Evolutionary conservation across 2,329 filamentous ascomycete species (phyloP), one percentile per base, ranked within the genome.

Genomic region (Diaporthe velutina): DNA sequence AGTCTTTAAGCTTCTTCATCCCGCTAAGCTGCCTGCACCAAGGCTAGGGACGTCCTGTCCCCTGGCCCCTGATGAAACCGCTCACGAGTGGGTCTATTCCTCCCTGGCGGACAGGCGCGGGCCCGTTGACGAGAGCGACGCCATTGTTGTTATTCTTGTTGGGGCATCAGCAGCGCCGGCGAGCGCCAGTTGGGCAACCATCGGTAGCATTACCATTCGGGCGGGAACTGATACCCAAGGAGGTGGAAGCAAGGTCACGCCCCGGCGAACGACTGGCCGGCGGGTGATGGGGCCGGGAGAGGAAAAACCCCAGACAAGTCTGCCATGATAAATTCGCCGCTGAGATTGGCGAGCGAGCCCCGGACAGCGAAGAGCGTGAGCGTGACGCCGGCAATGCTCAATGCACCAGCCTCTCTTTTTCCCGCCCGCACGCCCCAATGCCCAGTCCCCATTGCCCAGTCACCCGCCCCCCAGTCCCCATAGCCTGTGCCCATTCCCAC

Each of bases 31-130:
- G 61, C 45, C 42, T 67, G 64, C 48, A 38, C 64, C 57, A 25
- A 54, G 57, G 57, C 70, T 64, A 64, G 70, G 70, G 45, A 33
- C 35, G 58, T 54, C 57, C 57, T 35, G 45, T 60, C 10, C 60
- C 48, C 38, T 45, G 45, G 22, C 68, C 68, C 75, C 61, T 76
- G 75, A 66, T 76, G 75, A 76, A 76, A 76, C 75, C 68, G 73
- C 75, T 52, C 52, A 71, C 55, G 54, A 22, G 70, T 60, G 70
- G 70, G 70, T 71, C 50, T 35, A 30, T 50, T 35, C 42, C 40
- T 61, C 42, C 40, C 40, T 50, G 38, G 70, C 64, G 64, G 48
- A 38, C 48, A 54, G 64, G 33, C 64, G 33, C 64, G 64, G 64
- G 48, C 33, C 48, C 48, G 48, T 28, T 22, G 35, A 42, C 55